Evolutionary conservation across 2,329 filamentous ascomycete species (phyloP), one percentile per base, ranked within the genome.

Genomic region (Fusarium odoratissimum): DNA sequence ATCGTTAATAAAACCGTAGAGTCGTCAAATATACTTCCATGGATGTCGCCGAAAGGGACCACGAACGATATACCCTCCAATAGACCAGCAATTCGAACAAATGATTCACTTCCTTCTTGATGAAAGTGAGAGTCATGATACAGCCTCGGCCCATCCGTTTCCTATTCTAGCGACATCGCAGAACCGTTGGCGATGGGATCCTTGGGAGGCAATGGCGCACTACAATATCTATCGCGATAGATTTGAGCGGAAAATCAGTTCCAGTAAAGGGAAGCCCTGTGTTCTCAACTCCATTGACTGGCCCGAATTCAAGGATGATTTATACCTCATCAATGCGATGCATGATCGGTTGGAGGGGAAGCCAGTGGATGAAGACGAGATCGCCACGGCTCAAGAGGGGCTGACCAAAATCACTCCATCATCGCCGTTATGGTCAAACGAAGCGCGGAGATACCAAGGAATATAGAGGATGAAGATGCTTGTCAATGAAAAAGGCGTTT

Each of bases 141-240:
- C 16, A 19, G 16, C 33, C 19, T 11, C n/a, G 8, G 9, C 44
- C 12, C 14, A 13, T 10, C 67, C 64, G 13, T 33, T 69, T 3
- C 63, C 63, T 13, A 35, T 60, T 9, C 8, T 38, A 3, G 52
- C 44, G 2, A 58, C 51, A 2, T 23, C 37, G 1, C 25, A 67
- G 33, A 69, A 69, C 40, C 64, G 64, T 12, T 64, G 52, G 51
- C 67, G 64, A 8, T 67, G 64, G 64, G 49, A 54, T n/a, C 23
- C 57, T 16, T 67, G 64, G 63, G 51, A 69, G 0, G 67, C 63
- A 21, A 37, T 64, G 23, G 46, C 54, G 14, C 28, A 5, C 3
- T n/a, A 57, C 48, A 59, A 63, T 19, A 63, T 69, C 33, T 69
- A 67, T 6, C 67, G 63, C 4, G 64, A 63, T 35, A 67, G 37